A percentile compares a stretch with the other conserved stretches of the same genome.
Evolutionary conservation across 306 rosid species (phyloP).

Genomic region (Oemleria cerasiformis): DNA sequence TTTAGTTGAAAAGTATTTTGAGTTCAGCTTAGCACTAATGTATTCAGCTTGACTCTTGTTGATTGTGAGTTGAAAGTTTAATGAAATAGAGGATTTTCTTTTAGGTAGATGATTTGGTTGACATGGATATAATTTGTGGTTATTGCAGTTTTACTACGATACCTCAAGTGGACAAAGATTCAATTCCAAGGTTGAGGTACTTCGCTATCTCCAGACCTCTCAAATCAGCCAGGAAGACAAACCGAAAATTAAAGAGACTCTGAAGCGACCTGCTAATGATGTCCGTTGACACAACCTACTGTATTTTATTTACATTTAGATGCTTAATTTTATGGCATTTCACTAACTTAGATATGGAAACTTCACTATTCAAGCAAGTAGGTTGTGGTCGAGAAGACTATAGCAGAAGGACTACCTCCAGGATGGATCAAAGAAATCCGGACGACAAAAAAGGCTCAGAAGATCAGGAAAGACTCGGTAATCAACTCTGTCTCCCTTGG

Average conservation of each 20-base stretch:
- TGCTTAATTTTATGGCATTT: conserved; percentile 13
- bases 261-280: conserved; percentile 37
- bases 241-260: conserved; percentile 31
- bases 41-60: no score
- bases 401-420: conserved; percentile 53
- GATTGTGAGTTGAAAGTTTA: no score
- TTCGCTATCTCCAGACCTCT: conserved; percentile 40
- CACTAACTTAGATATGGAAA: conserved; percentile 35
- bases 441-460: conserved; percentile 34
- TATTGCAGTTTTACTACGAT: conserved; percentile 60
- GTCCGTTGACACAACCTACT: conserved; percentile 47
- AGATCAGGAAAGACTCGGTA: conserved; percentile 59
- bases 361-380: conserved; percentile 56
- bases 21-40: no score
- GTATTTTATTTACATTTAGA: conserved; percentile 13
- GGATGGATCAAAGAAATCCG: conserved; percentile 64
- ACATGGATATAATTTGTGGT: conserved; percentile 23
- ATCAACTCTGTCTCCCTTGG: conserved; percentile 14
- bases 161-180: conserved; percentile 52
- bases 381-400: conserved; percentile 55
- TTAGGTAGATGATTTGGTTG: conserved; percentile 14
- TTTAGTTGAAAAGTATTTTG: no score
- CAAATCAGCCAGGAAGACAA: conserved; percentile 16
- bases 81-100: background rate
- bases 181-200: conserved; percentile 58